Evolutionary conservation across 169 alveolate genomes (phyloP).

Genomic region (Plasmodium knowlesi): DNA sequence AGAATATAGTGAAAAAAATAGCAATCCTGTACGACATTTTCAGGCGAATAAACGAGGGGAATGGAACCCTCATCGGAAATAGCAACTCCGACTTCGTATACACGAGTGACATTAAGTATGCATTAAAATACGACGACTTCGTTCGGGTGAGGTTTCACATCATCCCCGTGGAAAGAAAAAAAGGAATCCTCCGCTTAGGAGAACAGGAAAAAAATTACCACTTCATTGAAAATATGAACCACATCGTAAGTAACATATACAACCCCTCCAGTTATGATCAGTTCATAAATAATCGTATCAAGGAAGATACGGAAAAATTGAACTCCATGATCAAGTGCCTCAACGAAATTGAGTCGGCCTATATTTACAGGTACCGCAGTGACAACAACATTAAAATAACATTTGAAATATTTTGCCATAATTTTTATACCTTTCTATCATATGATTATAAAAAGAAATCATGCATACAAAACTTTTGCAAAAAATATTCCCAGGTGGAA

Average conservation of each 20-base stretch:
- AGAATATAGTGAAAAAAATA: constrained; percentile 53
- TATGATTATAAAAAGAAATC: constrained; percentile 65
- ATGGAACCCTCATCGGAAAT: background rate
- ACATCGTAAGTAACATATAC: constrained; percentile 29
- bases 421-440: constrained; percentile 49
- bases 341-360: constrained; percentile 72
- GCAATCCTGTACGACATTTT: constrained; percentile 62
- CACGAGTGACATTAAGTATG: constrained; percentile 59
- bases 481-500: constrained; percentile 22
- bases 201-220: constrained; percentile 28
- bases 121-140: constrained; percentile 61
- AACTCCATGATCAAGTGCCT: constrained; percentile 34
- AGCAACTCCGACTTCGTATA: constrained; percentile 23
- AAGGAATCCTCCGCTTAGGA: constrained; percentile 4
- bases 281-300: constrained; percentile 9
- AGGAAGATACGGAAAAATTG: constrained; percentile 62
- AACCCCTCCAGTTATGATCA: constrained; percentile 59
- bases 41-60: constrained; percentile 16
- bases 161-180: constrained; percentile 46
- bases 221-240: constrained; percentile 45
- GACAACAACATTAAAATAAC: constrained; percentile 70
- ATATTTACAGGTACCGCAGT: constrained; percentile 62
- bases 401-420: constrained; percentile 62
- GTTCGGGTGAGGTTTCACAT: constrained; percentile 65
- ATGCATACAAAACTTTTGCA: constrained; percentile 19